phyloP scores from a whole-genome alignment of 805 yeast genomes.

The Wickerhamiella spandovensis region DNA sequence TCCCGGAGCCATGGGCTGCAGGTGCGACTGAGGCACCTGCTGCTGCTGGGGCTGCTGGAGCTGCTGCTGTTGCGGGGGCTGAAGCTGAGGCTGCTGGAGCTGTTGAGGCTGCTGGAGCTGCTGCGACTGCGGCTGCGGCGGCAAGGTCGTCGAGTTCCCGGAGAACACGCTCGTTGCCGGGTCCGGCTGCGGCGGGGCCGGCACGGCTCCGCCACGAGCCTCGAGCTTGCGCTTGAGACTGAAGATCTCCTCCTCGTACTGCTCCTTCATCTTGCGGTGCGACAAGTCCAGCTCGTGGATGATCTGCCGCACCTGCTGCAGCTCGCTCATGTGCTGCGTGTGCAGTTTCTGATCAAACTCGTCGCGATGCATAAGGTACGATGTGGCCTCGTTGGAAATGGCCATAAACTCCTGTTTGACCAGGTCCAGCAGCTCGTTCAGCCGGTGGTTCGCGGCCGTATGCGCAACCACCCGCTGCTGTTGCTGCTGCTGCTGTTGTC shows the following conservation, averaged over 20 bases:
- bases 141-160: constrained; percentile 3
- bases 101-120: constrained; percentile 4
- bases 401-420: constrained; percentile 83
- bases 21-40: neutral
- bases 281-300: constrained; percentile 89
- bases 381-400: constrained; percentile 72
- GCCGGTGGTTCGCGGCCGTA: constrained; percentile 17
- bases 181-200: constrained; percentile 10
- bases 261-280: constrained; percentile 88
- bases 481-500: constrained; percentile 6
- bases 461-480: constrained; percentile 8
- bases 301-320: constrained; percentile 87
- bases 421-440: constrained; percentile 79
- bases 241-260: constrained; percentile 84
- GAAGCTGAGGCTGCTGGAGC: neutral
- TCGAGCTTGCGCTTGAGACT: constrained; percentile 79
- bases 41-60: neutral
- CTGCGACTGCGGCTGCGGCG: constrained; percentile 11
- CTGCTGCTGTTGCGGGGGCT: neutral
- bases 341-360: constrained; percentile 70
- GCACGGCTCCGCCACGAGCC: constrained; percentile 11
- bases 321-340: constrained; percentile 82
- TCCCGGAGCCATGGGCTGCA: neutral
- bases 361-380: constrained; percentile 78
- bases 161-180: constrained; percentile 10